Evolutionary conservation across 805 yeast genomes (phyloP).

Genomic region (Pichia heedii): DNA sequence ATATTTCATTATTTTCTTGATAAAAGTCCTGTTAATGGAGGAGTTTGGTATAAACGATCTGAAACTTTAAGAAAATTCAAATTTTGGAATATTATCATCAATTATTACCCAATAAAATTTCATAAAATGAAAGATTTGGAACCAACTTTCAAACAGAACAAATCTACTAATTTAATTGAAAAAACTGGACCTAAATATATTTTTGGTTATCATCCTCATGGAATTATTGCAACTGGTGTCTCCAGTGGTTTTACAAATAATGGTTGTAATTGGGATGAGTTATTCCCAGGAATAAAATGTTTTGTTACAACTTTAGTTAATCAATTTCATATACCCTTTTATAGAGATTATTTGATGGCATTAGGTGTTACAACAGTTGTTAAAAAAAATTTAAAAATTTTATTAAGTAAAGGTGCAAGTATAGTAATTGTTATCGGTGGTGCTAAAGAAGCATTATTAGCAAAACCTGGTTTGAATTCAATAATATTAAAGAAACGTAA

Average conservation of each 20-base stretch:
- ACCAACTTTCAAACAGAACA: constrained; percentile 59
- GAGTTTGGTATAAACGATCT: constrained; percentile 48
- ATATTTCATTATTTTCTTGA: constrained; percentile 51
- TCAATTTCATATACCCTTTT: constrained; percentile 77
- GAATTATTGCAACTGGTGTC: constrained; percentile 86
- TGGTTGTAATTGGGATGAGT: constrained; percentile 34
- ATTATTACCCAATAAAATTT: constrained; percentile 71
- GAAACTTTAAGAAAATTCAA: constrained; percentile 44
- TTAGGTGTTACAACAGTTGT: constrained; percentile 83
- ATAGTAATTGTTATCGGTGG: constrained; percentile 93
- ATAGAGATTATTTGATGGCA: constrained; percentile 75
- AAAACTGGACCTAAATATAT: constrained; percentile 67
- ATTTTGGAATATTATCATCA: constrained; percentile 66
- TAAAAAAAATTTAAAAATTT: constrained; percentile 55
- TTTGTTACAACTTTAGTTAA: constrained; percentile 73
- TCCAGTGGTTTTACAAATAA: constrained; percentile 8
- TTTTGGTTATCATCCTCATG: constrained; percentile 95
- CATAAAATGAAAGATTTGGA: constrained; percentile 61
- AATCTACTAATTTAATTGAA: constrained; percentile 14
- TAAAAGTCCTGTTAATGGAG: constrained; percentile 69
- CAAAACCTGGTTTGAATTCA: constrained; percentile 53
- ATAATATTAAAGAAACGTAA: constrained; percentile 68
- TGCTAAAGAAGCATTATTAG: constrained; percentile 77
- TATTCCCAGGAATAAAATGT: constrained; percentile 73
- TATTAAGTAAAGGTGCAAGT: constrained; percentile 58